A percentile compares a stretch with the other conserved stretches of the same genome.
These are phyloP conservation scores for Talaromyces amestolkiae DNA, from an alignment of 2,329 filamentous ascomycete genomes.

Conservation along the genomic window DNA sequence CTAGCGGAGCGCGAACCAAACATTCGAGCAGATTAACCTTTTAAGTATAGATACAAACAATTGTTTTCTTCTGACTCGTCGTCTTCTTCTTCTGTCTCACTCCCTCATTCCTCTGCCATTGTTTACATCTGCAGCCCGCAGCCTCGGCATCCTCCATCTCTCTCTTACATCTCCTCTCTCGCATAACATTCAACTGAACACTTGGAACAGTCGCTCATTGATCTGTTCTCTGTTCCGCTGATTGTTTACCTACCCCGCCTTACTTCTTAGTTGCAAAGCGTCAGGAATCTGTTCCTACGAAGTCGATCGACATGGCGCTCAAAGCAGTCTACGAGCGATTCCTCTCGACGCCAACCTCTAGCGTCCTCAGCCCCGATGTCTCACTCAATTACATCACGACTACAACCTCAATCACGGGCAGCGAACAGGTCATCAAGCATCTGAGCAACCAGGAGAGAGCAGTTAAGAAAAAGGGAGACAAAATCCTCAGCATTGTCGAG, in stretches of 20 bases:
- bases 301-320: slow-evolving; percentile 37
- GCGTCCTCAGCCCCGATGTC: slow-evolving; percentile 63
- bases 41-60: neutral
- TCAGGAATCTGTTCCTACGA: neutral
- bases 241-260: slow-evolving; percentile 13
- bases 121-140: slow-evolving; percentile 9
- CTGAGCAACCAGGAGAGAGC: slow-evolving; percentile 67
- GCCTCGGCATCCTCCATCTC: slow-evolving; percentile 15
- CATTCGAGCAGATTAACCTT: neutral
- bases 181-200: neutral
- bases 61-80: slow-evolving; percentile 9
- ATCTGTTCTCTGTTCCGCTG: slow-evolving; percentile 18
- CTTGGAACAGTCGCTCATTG: neutral
- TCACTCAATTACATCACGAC: slow-evolving; percentile 88
- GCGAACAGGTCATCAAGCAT: slow-evolving; percentile 79
- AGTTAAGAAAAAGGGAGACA: slow-evolving; percentile 79
- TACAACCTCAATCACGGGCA: slow-evolving; percentile 68
- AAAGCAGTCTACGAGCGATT: slow-evolving; percentile 66
- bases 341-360: slow-evolving; percentile 63
- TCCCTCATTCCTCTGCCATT: slow-evolving; percentile 2
- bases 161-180: slow-evolving; percentile 11
- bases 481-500: slow-evolving; percentile 71
- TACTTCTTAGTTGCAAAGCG: neutral
- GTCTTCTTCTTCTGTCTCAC: slow-evolving; percentile 10
- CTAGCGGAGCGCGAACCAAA: slow-evolving; percentile 11